Evolutionary conservation across 2,329 filamentous ascomycete genomes (phyloP), one percentile per base, ranked within the genome.

Genomic region (Fusarium staphyleae): DNA sequence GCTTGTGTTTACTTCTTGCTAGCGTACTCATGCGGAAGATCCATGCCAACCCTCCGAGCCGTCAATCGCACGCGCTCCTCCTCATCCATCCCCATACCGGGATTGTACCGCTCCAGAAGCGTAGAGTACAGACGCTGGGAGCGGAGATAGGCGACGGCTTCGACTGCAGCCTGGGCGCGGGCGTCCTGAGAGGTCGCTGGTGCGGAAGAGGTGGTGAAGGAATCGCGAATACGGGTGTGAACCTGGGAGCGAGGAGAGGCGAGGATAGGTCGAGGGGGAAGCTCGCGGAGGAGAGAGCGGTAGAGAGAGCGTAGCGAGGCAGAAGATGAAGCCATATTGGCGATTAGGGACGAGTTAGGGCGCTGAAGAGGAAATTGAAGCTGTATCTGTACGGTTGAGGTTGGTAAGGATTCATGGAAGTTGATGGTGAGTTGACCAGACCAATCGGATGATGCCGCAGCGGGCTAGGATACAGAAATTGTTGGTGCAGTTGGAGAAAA

Each of bases 51-150:
- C 70, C 90, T 85, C 74, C 91, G 80, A 8, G 95, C 95, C 47
- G 90, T 89, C 77, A 97, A 77, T 52, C 91, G 78, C 34, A 97
- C 87, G 55, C 90, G 82, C 78, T 98, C 93, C 75, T 96, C 87
- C 71, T 87, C 88, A 62, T 89, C 86, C 88, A 96, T 90, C 63
- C 85, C 84, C 86, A 96, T 91, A 14, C 93, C 92, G 0, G 92
- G 92, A 73, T 98, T 98, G 76, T 99, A 98, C 66, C 93, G 83
- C 75, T 97, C 93, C 30, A 98, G 73, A 35, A 98, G 77, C 13
- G 85, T 87, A 19, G 85, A 83, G 72, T 98, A 97, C 70, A 85
- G 84, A 45, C 93, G 81, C 78, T 99, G 95, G n/a, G 93, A 88
- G 65, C 85, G 85, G 15, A 95, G 81, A 71, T 96, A 98, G 51